A percentile compares a stretch with the other conserved stretches of the same genome.
Conservation (phyloP, 768 basidiomycete genomes). For the Phlebiopsis gigantea region DNA sequence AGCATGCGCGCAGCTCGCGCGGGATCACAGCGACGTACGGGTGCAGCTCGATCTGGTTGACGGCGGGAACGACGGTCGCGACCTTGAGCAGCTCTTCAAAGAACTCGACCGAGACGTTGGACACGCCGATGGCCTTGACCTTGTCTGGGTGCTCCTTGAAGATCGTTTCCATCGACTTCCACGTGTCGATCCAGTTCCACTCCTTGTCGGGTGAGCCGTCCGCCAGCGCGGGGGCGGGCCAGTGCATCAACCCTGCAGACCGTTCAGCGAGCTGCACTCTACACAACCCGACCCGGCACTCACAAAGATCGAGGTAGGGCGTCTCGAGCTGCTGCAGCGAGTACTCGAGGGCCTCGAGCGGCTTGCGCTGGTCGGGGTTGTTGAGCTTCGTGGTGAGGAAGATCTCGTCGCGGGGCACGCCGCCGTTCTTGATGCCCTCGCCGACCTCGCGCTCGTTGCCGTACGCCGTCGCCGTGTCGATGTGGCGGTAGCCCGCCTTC, state of each 20-base stretch:
- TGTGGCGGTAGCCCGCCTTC: slow-evolving; percentile 66
- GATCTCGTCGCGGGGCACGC: slow-evolving; percentile 64
- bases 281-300: slow-evolving; percentile 13
- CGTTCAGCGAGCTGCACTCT: not conserved
- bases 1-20: not conserved
- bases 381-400: slow-evolving; percentile 79
- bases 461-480: slow-evolving; percentile 68
- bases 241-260: slow-evolving; percentile 65
- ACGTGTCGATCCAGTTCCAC: slow-evolving; percentile 68
- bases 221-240: slow-evolving; percentile 70
- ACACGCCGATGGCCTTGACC: slow-evolving; percentile 76
- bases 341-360: slow-evolving; percentile 55
- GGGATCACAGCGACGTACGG: slow-evolving; percentile 38
- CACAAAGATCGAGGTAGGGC: slow-evolving; percentile 77
- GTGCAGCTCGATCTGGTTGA: slow-evolving; percentile 78
- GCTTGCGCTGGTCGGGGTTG: slow-evolving; percentile 55
- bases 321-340: slow-evolving; percentile 69
- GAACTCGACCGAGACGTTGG: slow-evolving; percentile 65
- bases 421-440: slow-evolving; percentile 68
- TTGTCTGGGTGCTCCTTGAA: slow-evolving; percentile 63
- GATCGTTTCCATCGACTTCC: slow-evolving; percentile 72
- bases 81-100: slow-evolving; percentile 56
- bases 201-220: slow-evolving; percentile 49
- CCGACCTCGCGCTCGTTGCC: slow-evolving; percentile 81
- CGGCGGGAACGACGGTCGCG: slow-evolving; percentile 57